Evolutionary conservation across 192 early-diverging fungal genomes (phyloP).

Genomic region (Spizellomyces sp.): DNA sequence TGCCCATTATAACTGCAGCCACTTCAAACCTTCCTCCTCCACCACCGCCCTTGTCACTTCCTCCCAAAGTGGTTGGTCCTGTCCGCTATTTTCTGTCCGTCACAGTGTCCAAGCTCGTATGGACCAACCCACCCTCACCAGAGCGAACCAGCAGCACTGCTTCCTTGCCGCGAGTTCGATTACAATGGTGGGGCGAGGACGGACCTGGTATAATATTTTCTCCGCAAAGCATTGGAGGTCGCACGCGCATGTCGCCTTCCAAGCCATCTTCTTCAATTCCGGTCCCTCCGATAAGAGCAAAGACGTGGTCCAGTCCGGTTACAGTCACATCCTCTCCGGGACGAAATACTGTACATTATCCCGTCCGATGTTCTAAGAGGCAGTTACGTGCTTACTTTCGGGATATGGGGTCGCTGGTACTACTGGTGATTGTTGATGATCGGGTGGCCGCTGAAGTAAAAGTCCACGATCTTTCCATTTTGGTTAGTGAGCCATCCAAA

Average conservation of each 20-base stretch:
- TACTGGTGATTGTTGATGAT: constrained; percentile 17
- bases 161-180: constrained; percentile 11
- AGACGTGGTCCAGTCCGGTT: neutral
- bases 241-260: constrained; percentile 1
- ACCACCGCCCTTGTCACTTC: constrained; percentile 17
- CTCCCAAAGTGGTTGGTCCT: constrained; percentile 28
- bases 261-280: constrained; percentile 15
- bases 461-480: constrained; percentile 13
- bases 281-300: constrained; percentile 10
- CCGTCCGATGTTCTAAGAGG: constrained; percentile 33
- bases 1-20: too few species aligned
- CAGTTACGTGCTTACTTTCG: constrained; percentile 37
- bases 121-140: constrained; percentile 9
- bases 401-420: constrained; percentile 38
- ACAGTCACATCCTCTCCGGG: neutral
- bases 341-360: constrained; percentile 24
- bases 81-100: constrained; percentile 26
- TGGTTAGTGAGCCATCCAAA: constrained; percentile 19
- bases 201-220: constrained; percentile 16
- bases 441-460: constrained; percentile 4
- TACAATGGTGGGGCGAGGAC: constrained; percentile 38
- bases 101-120: constrained; percentile 19
- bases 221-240: neutral
- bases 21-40: constrained; percentile 3
- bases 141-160: neutral